Evolutionary conservation across 495 filamentous ascomycete species (phyloP), one percentile per base, ranked within the genome.

Genomic region (Pyrenopolyporus hunteri): DNA sequence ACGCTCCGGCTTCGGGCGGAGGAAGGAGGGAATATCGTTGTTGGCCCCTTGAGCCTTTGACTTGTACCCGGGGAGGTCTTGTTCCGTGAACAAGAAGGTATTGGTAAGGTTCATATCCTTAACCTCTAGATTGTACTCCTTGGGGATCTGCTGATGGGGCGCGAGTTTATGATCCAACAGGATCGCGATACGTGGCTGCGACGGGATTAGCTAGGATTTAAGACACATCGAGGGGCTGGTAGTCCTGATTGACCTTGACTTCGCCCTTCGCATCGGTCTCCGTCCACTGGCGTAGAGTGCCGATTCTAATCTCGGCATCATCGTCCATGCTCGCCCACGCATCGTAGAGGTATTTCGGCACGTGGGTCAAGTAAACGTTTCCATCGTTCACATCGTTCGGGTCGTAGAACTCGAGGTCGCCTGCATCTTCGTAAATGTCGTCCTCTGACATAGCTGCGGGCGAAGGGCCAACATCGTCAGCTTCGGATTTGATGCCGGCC

Each of bases 51-150:
- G 70, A 75, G 56, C 78, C 68, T 82, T 86, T 11, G 81, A 80
- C 55, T 86, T 85, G 67, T 86, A 92, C 22, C 89, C 90, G 1
- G 92, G 88, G 17, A 95, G 81, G 69, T 98, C 89, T 71, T 94
- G 92, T 73, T 98, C 93, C 11, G 88, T 89, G 68, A 98, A 98
- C 33, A 97, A 74, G 68, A 85, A 96, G 6, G 90, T 93, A 68
- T 97, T 98, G 68, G 83, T 75, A 43, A 86, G 73, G 61, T 83
- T 69, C 66, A 77, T 63, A 66, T 83, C 87, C 53, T 79, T 86
- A 55, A 89, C 68, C 10, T 90, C 83, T 46, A 98, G 76, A 40
- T 86, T 80, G 74, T 96, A 98, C 69, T 95, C 91, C 65, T 90
- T 91, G 2, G 92, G 90, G 13, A 96, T 76, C 1, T 83, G 74